Evolutionary conservation across 495 filamentous ascomycete genomes (phyloP), one percentile per base, ranked within the genome.

Genomic region (Chaetomium tenue): DNA sequence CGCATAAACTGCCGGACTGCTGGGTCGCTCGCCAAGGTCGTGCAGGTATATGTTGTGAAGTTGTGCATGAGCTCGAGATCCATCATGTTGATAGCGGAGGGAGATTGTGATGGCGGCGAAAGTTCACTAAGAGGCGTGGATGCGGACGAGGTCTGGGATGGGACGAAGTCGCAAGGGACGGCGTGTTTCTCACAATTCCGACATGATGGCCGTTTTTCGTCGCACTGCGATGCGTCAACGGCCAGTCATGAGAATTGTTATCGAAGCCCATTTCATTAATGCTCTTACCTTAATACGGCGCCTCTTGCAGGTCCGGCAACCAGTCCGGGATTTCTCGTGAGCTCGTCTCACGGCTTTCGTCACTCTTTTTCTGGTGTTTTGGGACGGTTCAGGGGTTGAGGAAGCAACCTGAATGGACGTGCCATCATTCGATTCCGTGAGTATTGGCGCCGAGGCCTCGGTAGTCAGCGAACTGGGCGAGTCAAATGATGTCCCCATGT

Each of bases 21-120:
- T 13, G 56, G 39, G 39, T 58, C 56, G 40, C 56, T 58, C 13
- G 18, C 56, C 22, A 58, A 18, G 39, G 56, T 58, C 1, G 56
- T 30, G 8, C 56, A 58, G 25, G 56, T 58, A 11, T 26, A 58
- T 8, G 56, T 58, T 3, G 40, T 58, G 39, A 58, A 58, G 56
- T 58, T 58, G 56, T 58, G 56, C 40, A 58, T 58, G 2, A 58
- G 39, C 56, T 58, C 56, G 16, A 58, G 56, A 23, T 58, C 56
- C 23, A 47, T 46, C 56, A 58, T 26, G 40, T 58, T 46, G 56
- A 58, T 46, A 18, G 28, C 56, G 23, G 13, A 9, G 18, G 56
- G 8, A 6, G 22, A 23, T 9, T 33, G 52, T 18, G 52, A 37
- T 28, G 52, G 5, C 2, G 39, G n/a, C 6, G 20, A 44, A 18